Conservation (phyloP, 2,329 filamentous ascomycete genomes). For the Colletotrichum sp. region DNA sequence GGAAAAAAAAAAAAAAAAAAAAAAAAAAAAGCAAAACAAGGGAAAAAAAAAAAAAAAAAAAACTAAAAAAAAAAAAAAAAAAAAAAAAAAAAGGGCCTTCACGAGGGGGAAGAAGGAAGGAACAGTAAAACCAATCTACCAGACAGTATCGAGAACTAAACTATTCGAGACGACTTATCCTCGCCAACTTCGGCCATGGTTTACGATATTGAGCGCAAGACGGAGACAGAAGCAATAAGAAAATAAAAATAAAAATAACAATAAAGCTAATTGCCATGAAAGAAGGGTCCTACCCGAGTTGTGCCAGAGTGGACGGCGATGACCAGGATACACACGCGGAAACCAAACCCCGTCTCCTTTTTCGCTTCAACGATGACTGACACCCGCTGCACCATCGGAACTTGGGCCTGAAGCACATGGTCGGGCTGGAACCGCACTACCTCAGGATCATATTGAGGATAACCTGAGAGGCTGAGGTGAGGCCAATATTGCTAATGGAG, state of each 20-base stretch:
- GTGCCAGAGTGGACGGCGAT: neutral
- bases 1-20: neutral
- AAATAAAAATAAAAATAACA: neutral
- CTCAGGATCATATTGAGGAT: neutral
- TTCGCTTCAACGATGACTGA: neutral
- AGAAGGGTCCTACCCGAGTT: neutral
- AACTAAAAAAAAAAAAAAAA: too few relatives aligned
- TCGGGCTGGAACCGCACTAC: neutral
- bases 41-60: too few relatives aligned
- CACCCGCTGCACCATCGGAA: neutral
- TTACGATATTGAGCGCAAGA: neutral
- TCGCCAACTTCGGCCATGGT: neutral
- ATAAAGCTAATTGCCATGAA: neutral
- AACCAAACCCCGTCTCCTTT: neutral
- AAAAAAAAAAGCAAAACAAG: neutral
- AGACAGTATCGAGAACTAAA: neutral
- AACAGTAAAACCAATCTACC: neutral
- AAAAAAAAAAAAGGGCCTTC: neutral
- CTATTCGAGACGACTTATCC: neutral
- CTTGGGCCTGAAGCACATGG: neutral
- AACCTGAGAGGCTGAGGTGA: neutral
- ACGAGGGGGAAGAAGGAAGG: neutral
- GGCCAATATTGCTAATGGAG: neutral
- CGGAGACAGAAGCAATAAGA: neutral
- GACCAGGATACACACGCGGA: neutral